Evolutionary conservation across 768 basidiomycete species (phyloP).

Genomic region (Boletus speciosus): DNA sequence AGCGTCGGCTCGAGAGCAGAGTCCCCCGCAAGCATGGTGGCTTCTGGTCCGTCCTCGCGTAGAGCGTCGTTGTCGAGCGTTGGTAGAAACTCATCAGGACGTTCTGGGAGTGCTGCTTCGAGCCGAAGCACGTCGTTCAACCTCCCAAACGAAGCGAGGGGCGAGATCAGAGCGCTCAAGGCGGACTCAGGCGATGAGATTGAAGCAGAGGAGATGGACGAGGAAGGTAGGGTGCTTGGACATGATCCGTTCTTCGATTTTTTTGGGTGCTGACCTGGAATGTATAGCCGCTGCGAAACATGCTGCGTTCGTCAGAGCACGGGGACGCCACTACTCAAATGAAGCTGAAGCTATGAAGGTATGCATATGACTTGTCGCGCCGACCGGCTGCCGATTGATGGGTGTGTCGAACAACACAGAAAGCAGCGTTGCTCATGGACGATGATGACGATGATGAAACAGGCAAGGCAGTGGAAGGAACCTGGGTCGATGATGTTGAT

Average conservation of each 20-base stretch:
- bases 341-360: constrained; percentile 95
- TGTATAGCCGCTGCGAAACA: constrained; percentile 73
- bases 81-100: constrained; percentile 49
- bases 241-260: too few relatives aligned
- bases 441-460: constrained; percentile 49
- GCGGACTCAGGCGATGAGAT: constrained; percentile 46
- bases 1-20: constrained; percentile 42
- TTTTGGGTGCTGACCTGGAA: not conserved
- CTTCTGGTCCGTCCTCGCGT: constrained; percentile 68
- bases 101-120: constrained; percentile 60
- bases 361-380: constrained; percentile 7
- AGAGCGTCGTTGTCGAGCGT: constrained; percentile 70
- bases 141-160: constrained; percentile 66
- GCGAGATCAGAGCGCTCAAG: constrained; percentile 49
- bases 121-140: constrained; percentile 85
- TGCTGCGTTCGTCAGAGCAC: constrained; percentile 74
- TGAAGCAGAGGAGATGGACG: constrained; percentile 85
- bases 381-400: not conserved
- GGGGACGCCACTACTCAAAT: constrained; percentile 84
- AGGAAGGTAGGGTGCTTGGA: constrained; percentile 57
- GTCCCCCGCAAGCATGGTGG: constrained; percentile 59
- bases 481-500: constrained; percentile 10
- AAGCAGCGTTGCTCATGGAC: constrained; percentile 59
- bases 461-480: not conserved
- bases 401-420: constrained; percentile 38